phyloP scores from a whole-genome alignment of 2,329 filamentous ascomycete genomes.

The Paecilomyces variotii region DNA sequence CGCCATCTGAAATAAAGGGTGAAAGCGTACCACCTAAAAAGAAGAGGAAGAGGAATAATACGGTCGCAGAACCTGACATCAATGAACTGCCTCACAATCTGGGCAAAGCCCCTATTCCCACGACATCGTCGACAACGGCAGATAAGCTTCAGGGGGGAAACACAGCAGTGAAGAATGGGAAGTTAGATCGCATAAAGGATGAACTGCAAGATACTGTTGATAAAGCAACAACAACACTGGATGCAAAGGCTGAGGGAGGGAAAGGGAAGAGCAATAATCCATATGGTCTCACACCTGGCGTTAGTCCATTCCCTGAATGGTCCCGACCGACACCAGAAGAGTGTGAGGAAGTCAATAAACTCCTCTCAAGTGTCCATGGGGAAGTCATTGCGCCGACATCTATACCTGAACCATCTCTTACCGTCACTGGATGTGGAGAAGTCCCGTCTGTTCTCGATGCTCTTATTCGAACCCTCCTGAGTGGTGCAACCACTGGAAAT shows the following conservation, averaged over 20 bases:
- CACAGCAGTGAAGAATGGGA: constrained; percentile 4
- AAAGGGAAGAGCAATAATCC: constrained; percentile 26
- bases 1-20: not conserved
- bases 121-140: not conserved
- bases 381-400: constrained; percentile 55
- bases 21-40: constrained; percentile 13
- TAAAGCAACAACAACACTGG: constrained; percentile 11
- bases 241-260: constrained; percentile 1
- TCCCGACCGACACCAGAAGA: constrained; percentile 57
- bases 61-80: constrained; percentile 8
- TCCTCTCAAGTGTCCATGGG: constrained; percentile 61
- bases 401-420: constrained; percentile 61
- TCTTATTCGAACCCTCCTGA: constrained; percentile 54
- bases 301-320: constrained; percentile 59
- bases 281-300: constrained; percentile 49
- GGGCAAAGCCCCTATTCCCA: constrained; percentile 24
- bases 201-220: constrained; percentile 12
- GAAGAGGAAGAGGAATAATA: constrained; percentile 16
- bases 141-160: constrained; percentile 5
- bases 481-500: constrained; percentile 50
- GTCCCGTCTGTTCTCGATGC: constrained; percentile 59
- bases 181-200: constrained; percentile 1
- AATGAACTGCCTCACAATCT: constrained; percentile 52
- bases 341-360: constrained; percentile 59
- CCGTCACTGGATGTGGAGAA: constrained; percentile 62